Evolutionary conservation across 495 filamentous ascomycete species (phyloP), one percentile per base, ranked within the genome.

Genomic region (Penicillium simplicissimum): DNA sequence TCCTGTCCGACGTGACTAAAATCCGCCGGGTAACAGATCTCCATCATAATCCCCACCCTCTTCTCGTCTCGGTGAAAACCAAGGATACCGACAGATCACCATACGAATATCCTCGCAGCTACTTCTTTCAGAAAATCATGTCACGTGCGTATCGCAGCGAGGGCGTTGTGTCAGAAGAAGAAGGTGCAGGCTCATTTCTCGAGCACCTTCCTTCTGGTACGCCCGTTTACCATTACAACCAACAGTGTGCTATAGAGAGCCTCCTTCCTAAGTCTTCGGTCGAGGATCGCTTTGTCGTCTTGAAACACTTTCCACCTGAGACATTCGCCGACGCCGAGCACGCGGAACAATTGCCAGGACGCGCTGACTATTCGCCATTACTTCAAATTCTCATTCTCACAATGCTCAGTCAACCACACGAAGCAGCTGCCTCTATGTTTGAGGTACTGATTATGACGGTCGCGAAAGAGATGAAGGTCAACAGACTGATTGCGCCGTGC

Each of bases 361-460:
- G 36, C 35, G 42, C 48, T 45, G 57, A 60, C 14, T 60, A 60
- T 43, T 60, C 57, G 48, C 48, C 35, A 34, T 15, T 23, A 42
- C 48, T 52, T 53, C 48, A 45, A 2, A 60, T 60, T 17, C 57
- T 60, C 8, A 54, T 54, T 15, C 48, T 61, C 19, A 48, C n/a
- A 23, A 60, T 60, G 57, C 49, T 28, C 17, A 35, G 28, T 35
- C 49, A 23, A n/a, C 28, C 49, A 17, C 49, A 34, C 31, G 49
- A 35, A 21, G 49, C 2, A 35, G 49, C 14, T 2, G 49, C 49
- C 14, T n/a, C 3, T 9, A 35, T 0, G 0, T 52, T 52, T 4
- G 49, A 35, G n/a, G 8, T 19, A 3, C 3, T 52, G 14, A 19
- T 33, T 17, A n/a, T 8, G 14, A 35, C 2, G n/a, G 4, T 35